phyloP scores from a whole-genome alignment of 1,284 basidiomycete species.

The Moesziomyces globuligerus region DNA sequence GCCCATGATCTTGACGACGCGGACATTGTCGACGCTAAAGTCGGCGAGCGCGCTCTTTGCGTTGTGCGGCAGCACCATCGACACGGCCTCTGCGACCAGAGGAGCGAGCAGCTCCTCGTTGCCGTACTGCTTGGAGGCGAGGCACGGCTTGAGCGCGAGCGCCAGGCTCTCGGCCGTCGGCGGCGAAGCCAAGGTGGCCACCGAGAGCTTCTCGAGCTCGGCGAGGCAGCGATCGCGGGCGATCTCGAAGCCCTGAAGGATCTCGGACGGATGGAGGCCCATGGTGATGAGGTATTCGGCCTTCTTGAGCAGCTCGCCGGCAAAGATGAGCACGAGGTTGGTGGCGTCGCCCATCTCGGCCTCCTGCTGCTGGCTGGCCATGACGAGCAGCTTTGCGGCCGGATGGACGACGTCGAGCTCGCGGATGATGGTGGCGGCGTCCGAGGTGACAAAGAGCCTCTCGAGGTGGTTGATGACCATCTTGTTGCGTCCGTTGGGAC shows the following conservation, averaged over 20 bases:
- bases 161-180: constrained; percentile 81
- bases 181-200: constrained; percentile 76
- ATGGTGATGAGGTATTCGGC: constrained; percentile 91
- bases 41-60: constrained; percentile 68
- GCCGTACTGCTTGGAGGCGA: constrained; percentile 97
- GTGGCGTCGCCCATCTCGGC: constrained; percentile 97
- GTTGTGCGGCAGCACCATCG: constrained; percentile 63
- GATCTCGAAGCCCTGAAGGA: constrained; percentile 94
- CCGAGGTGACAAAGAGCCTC: constrained; percentile 94
- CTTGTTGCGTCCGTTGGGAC: constrained; percentile 79
- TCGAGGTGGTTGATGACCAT: constrained; percentile 78
- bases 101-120: constrained; percentile 83
- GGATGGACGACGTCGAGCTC: constrained; percentile 99
- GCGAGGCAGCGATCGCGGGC: constrained; percentile 85
- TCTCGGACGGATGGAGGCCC: constrained; percentile 90
- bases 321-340: constrained; percentile 93
- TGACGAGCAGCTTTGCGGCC: constrained; percentile 94
- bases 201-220: constrained; percentile 77
- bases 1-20: constrained; percentile 99
- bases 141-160: constrained; percentile 84
- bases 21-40: constrained; percentile 85
- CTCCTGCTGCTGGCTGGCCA: constrained; percentile 97
- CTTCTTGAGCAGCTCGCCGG: constrained; percentile 93
- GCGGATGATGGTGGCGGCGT: constrained; percentile 97
- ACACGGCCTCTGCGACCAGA: constrained; percentile 90